phyloP scores from a whole-genome alignment of 2,329 filamentous ascomycete species.

The Grosmannia huntii region DNA sequence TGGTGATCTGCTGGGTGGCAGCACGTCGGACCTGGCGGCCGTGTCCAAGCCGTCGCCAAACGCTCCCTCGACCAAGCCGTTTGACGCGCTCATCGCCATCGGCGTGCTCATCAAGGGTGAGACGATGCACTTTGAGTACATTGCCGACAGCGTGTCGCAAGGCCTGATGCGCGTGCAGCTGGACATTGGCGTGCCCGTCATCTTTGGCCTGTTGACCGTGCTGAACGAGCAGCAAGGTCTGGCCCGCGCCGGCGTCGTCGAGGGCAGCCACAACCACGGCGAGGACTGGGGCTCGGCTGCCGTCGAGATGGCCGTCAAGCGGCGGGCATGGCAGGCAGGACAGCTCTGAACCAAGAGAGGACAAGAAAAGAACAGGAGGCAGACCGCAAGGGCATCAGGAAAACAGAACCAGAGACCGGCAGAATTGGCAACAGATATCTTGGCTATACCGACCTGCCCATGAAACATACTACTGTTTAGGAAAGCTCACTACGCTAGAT shows the following conservation, averaged over 20 bases:
- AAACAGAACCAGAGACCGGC: background rate
- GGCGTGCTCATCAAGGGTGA: conserved; percentile 97
- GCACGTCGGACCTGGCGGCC: conserved; percentile 61
- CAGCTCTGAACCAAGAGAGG: conserved; percentile 22
- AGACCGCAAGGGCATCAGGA: background rate
- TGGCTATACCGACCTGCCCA: background rate
- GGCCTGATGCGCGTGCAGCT: conserved; percentile 91
- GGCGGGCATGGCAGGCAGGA: conserved; percentile 69
- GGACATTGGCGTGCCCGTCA: conserved; percentile 75
- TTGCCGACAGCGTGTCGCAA: conserved; percentile 78
- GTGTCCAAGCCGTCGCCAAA: conserved; percentile 33
- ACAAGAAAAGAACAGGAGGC: background rate
- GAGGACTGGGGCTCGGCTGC: conserved; percentile 93
- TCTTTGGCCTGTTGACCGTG: conserved; percentile 87
- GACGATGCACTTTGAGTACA: conserved; percentile 99
- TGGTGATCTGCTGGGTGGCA: conserved; percentile 56
- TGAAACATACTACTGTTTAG: background rate
- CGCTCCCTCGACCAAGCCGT: conserved; percentile 43
- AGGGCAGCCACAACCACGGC: conserved; percentile 74
- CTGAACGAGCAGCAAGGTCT: conserved; percentile 78
- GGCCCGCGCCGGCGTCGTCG: conserved; percentile 64
- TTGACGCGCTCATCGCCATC: conserved; percentile 90
- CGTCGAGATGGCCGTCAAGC: conserved; percentile 86
- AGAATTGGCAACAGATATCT: background rate
- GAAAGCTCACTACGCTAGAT: background rate